Evolutionary conservation across 352 stramenopile species (phyloP), one percentile per base, ranked within the genome.

Genomic region (Halophytophthora batemanensis): DNA sequence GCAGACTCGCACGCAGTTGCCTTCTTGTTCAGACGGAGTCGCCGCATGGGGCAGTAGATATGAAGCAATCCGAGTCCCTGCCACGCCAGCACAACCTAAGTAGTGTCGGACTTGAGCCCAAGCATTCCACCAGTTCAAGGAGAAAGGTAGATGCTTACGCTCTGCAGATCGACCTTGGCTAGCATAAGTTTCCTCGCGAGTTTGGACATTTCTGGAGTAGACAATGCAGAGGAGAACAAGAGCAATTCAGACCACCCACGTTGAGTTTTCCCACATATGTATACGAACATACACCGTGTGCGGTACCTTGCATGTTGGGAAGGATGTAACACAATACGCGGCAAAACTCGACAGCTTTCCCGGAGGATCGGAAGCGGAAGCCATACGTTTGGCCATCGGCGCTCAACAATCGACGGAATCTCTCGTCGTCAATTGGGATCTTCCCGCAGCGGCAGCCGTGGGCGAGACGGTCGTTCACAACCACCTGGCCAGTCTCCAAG

Each of bases 401-500:
- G 10, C 39, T 63, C 28, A 59, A 59, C 39, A 85, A 74, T 33
- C 74, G 60, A n/a, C 73, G 68, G 22, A 87, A 68, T 14, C 50
- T 43, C 13, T 49, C 49, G 35, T 73, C 59, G 28, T 76, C 62
- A 11, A 42, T 39, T 28, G 34, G 13, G 22, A 36, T 52, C 45
- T 29, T 55, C 47, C 65, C 62, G 73, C 76, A 87, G 46, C 54
- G 62, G 45, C 76, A 87, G 13, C 61, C 56, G 41, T 39, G 34
- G 29, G 45, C 35, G 23, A 87, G 43, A 18, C 67, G 36, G 53
- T 83, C 73, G 46, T 83, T 83, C 33, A 85, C 50, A 15, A 87
- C 64, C 18, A 87, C 69, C 46, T 62, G 58, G 13, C 71, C 76
- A 8, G 71, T 78, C 45, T 87, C 73, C 21, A 83, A 50, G 12